Base-by-base conservation (phyloP, 805 yeast species). In the Kluyveromyces dobzhanskii region DNA sequence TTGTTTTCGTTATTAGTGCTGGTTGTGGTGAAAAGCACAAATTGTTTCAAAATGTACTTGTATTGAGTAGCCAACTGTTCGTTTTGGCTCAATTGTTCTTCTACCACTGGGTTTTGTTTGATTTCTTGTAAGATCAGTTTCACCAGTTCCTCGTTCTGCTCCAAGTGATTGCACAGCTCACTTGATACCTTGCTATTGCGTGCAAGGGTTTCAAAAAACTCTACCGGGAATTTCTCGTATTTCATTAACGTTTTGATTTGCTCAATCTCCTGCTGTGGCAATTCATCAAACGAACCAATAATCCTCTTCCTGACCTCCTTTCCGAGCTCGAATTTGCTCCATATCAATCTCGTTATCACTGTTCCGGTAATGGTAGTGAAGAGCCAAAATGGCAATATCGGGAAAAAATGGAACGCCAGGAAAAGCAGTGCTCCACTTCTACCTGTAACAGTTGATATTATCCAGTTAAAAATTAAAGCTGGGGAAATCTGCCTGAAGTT, bases 281-380 rank as follows among this genome's bases (percentile, higher is more conserved):
- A 12, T 9, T 16, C 13, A 34, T 34, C 29, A 9, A 13, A 25
- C 6, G 37, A 34, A 17, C 37, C 37, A 24, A 34, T 25, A 13
- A 34, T 3, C 6, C 9, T 14, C 14, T 13, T 34, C 3, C 37
- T 16, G 17, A 34, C 19, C 18, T 12, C 6, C 17, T 16, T 11
- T 14, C 37, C 30, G n/a, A 34, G 3, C 21, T 24, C 11, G 6
- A 24, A 25, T 11, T 34, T 34, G 29, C 13, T 23, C 30, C 18
- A 34, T 26, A 34, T 16, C 23, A 24, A 6, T 26, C 30, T 24
- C 12, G 14, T 8, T 5, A 25, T 4, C 17, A 34, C 10, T 26
- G 13, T 17, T 10, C n/a, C 19, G 4, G 23, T 12, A 3, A 24
- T 13, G 29, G 29, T 10, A n/a, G 9, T 5, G 19, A 34, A 34